Conservation (phyloP, 1,284 basidiomycete genomes). For the Melampsora americana region DNA sequence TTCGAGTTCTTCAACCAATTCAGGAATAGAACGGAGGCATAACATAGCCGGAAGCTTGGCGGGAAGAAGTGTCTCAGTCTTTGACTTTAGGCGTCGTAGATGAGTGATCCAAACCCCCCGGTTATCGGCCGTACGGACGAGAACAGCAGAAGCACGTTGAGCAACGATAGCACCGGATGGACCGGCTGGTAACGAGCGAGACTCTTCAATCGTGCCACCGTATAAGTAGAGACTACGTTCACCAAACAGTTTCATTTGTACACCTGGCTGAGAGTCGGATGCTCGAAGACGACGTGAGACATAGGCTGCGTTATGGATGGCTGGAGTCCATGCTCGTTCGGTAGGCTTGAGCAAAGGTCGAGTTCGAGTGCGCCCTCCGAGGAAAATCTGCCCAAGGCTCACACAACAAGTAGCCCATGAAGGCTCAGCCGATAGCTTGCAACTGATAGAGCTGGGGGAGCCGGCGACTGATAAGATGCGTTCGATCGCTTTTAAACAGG, state of each 20-base stretch:
- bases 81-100: conserved; percentile 56
- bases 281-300: conserved; percentile 55
- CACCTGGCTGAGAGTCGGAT: conserved; percentile 58
- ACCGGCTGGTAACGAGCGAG: conserved; percentile 46
- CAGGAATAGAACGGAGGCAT: conserved; percentile 52
- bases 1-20: conserved; percentile 48
- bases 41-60: conserved; percentile 57
- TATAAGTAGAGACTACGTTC: conserved; percentile 53
- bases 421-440: conserved; percentile 15
- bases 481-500: conserved; percentile 55
- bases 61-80: conserved; percentile 53
- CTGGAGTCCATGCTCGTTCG: conserved; percentile 52
- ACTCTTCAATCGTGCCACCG: conserved; percentile 55
- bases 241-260: conserved; percentile 50
- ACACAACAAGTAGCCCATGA: conserved; percentile 49
- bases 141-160: conserved; percentile 56
- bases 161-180: conserved; percentile 55
- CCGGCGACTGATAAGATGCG: conserved; percentile 50
- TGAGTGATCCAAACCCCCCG: conserved; percentile 57
- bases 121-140: conserved; percentile 55
- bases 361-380: conserved; percentile 54
- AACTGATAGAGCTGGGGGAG: conserved; percentile 26
- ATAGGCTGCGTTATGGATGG: conserved; percentile 54
- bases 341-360: conserved; percentile 56
- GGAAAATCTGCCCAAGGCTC: conserved; percentile 52